Evolutionary conservation across 2,329 filamentous ascomycete genomes (phyloP).

Genomic region (Exophiala sideris): DNA sequence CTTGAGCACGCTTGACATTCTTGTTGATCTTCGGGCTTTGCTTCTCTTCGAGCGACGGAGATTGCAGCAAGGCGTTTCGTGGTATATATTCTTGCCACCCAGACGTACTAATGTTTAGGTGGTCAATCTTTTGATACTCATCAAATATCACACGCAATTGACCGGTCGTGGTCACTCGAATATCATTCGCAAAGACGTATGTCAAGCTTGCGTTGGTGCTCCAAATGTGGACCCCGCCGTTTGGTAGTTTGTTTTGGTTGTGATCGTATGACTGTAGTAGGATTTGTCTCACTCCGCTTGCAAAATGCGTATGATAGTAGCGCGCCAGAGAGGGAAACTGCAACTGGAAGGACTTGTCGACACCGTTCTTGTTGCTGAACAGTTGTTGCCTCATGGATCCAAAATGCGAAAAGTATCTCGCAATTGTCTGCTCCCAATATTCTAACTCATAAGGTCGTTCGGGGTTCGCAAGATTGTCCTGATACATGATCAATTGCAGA

Average conservation of each 20-base stretch:
- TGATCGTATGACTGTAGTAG: conserved; percentile 77
- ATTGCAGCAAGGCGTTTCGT: conserved; percentile 53
- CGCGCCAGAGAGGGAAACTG: conserved; percentile 75
- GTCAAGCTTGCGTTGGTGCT: conserved; percentile 75
- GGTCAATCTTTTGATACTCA: conserved; percentile 72
- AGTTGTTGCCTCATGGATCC: conserved; percentile 76
- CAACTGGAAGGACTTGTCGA: conserved; percentile 81
- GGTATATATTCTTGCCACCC: conserved; percentile 81
- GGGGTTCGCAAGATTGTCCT: conserved; percentile 50
- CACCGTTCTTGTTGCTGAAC: conserved; percentile 49
- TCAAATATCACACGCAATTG: conserved; percentile 77
- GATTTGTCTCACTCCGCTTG: conserved; percentile 78
- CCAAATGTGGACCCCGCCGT: conserved; percentile 69
- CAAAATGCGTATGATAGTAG: conserved; percentile 87
- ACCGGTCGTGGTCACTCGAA: conserved; percentile 78
- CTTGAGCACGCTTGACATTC: conserved; percentile 48
- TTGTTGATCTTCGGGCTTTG: conserved; percentile 60
- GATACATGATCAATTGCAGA: conserved; percentile 54
- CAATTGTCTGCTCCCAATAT: conserved; percentile 78
- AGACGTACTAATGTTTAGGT: conserved; percentile 75
- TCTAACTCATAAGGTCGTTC: conserved; percentile 61
- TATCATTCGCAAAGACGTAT: conserved; percentile 82
- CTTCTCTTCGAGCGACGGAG: conserved; percentile 47
- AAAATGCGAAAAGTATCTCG: conserved; percentile 72
- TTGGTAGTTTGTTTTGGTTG: conserved; percentile 55